Base-by-base conservation (phyloP, 2,329 filamentous ascomycete genomes). In the Paecilomyces dactylethromorphus region DNA sequence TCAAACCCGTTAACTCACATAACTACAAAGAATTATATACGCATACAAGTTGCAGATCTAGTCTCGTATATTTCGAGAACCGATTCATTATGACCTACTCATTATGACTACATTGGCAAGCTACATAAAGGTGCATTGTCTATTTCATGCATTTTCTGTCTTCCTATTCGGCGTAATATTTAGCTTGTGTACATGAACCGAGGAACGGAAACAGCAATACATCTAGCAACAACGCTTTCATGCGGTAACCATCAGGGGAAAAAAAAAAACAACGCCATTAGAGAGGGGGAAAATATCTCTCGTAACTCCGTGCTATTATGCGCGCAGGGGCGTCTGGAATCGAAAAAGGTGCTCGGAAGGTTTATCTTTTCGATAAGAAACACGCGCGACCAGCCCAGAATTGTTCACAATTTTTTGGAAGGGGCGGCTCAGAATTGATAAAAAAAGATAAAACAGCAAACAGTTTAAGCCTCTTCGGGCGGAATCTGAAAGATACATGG, bases 341-440 rank as follows among this genome's bases (percentile, higher is more conserved):
- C 62, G 63, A 63, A 60, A 61, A 65, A 68, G 60, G 60, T 62
- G 62, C 61, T 64, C 61, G 64, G 64, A 64, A 63, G 64, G 62
- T 65, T 66, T 66, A 62, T 63, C 65, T 60, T 60, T 54, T 58
- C 59, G 49, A 56, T 35, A 55, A 12, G 61, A 60, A 63, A 65
- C 56, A 61, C 54, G 54, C 58, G 62, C 62, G 59, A 61, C 61
- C 63, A 68, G 57, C 64, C 62, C 67, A 64, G 60, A 63, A 60
- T 64, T 65, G 59, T 67, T 68, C 64, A 58, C 70, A 72, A 69
- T 74, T 68, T 74, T 35, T 61, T 62, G 35, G 35, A 59, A 59
- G 65, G 65, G 63, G 60, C 64, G 61, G 64, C 60, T 67, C 54
- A 54, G 59, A 59, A 63, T 59, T 18, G 51, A 21, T 45, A 45